A percentile compares a stretch with the other conserved stretches of the same genome.
Evolutionary conservation across 371 early-diverging fungal genomes (phyloP).

Genomic region (Coemansia sp.): DNA sequence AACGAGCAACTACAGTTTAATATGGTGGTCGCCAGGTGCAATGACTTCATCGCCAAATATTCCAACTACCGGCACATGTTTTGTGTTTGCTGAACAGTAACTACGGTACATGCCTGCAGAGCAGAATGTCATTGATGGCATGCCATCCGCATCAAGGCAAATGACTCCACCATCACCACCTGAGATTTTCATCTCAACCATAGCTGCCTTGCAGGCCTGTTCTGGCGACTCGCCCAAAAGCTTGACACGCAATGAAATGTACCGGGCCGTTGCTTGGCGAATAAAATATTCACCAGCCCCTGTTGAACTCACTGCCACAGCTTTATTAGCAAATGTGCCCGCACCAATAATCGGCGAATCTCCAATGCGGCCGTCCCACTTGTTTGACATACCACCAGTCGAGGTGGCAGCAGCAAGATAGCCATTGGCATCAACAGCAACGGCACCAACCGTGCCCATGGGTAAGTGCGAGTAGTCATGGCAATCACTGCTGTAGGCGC

Average conservation of each 20-base stretch:
- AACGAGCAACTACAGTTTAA: not conserved
- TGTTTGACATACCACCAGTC: conserved; percentile 57
- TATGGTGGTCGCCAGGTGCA: conserved; percentile 16
- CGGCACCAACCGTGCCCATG: conserved; percentile 58
- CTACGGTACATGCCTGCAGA: conserved; percentile 35
- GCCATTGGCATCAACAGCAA: conserved; percentile 52
- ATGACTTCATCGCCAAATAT: conserved; percentile 22
- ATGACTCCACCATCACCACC: conserved; percentile 56
- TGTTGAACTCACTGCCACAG: conserved; percentile 54
- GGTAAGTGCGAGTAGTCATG: conserved; percentile 30
- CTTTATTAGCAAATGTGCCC: conserved; percentile 54
- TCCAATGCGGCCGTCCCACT: conserved; percentile 54
- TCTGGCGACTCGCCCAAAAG: conserved; percentile 43
- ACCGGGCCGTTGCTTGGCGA: conserved; percentile 47
- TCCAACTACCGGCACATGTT: conserved; percentile 20
- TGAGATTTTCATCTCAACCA: conserved; percentile 46
- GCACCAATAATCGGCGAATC: conserved; percentile 56
- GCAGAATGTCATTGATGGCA: conserved; percentile 18
- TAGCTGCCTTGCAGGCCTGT: conserved; percentile 42
- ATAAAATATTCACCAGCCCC: conserved; percentile 58
- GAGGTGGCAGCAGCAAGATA: conserved; percentile 56
- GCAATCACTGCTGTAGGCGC: not conserved
- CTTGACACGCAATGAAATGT: conserved; percentile 49
- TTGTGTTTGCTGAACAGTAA: conserved; percentile 16
- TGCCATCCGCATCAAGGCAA: conserved; percentile 43